Base-by-base conservation (phyloP, 148 eudicot genomes). In the Salicornia ramosissima region DNA sequence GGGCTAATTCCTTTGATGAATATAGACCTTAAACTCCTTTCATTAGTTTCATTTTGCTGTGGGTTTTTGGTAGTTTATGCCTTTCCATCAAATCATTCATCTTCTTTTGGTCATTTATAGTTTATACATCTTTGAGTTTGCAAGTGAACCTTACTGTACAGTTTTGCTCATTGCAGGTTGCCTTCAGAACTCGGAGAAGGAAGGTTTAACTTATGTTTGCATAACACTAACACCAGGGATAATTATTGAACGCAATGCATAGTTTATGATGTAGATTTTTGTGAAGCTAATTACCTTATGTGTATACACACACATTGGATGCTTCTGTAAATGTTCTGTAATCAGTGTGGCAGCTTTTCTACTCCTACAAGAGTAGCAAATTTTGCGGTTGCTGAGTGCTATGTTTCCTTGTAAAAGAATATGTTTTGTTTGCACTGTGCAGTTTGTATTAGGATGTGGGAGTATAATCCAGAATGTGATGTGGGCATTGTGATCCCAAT, bases 161-260 rank as follows among this genome's bases (percentile, higher is more conserved):
- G 21, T 6, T 39, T 2, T 76, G n/a, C 59, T 47, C 11, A 33
- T 82, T 74, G 70, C 83, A 85, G 89, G 70, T 79, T 63, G 85
- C 80, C 19, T 64, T 65, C 19, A 79, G 87, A 75, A 83, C 79
- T 67, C 85, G 87, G 70, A 81, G 85, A 52, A 73, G 74, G 30
- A 83, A 78, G 68, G 57, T 71, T 43, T 83, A 69, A 77, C 43
- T 8, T 45, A 57, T 1, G 42, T 55, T n/a, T 45, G 39, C 6
- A 22, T 22, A 52, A 49, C 56, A 63, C 22, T n/a, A 49, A 21
- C 51, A 18, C 19, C 25, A n/a, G 52, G 28, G 10, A n/a, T 25
- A 11, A 66, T 58, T 28, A 18, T 16, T 22, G 3, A 42, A 10
- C 24, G 31, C 30, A 60, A 33, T 34, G 67, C 42, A 40, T 39